Evolutionary conservation across 2,329 filamentous ascomycete species (phyloP), one percentile per base, ranked within the genome.

Genomic region (Zymoseptoria tritici): DNA sequence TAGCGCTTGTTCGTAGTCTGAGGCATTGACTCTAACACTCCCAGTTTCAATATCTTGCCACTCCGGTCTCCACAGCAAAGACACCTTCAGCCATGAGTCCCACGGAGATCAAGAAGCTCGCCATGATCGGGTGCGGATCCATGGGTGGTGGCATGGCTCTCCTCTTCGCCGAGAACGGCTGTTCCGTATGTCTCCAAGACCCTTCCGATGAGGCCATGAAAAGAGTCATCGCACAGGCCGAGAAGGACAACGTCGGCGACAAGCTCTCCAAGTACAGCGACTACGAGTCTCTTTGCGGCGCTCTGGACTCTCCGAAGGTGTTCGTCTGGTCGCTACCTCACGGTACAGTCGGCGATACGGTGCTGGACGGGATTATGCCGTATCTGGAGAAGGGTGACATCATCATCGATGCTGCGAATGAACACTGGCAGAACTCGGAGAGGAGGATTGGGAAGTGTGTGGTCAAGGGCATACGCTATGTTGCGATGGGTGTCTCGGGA

Each of bases 391-490:
- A 76, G 52, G 83, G 82, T 13, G 86, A 90, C 68, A 83, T 89
- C 56, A 83, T 90, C 57, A 78, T 90, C 31, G 86, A 89, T 68
- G 84, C 83, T 9, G 84, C 83, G 0, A 90, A 89, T 66, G 86
- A 90, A 72, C 78, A 87, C 68, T 89, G 84, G 73, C 74, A 79
- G 42, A 83, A 82, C 53, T 89, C 86, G 0, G 83, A 90, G 68
- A 72, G 83, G 9, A 76, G 67, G 49, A 86, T 89, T 67, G 76
- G 77, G 29, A 81, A 83, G 58, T 80, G 84, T 50, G 76, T 79
- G 2, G 74, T 78, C 0, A 78, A 81, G 22, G 85, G 84, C 0
- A 79, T 89, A n/a, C 77, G 79, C 49, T 89, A 86, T 71, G 80
- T 89, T 57, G 86, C 86, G 2, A 83, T 83, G 70, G 87, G 87